Base-by-base conservation (phyloP, 2,329 filamentous ascomycete genomes). In the Claviceps quebecensis region DNA sequence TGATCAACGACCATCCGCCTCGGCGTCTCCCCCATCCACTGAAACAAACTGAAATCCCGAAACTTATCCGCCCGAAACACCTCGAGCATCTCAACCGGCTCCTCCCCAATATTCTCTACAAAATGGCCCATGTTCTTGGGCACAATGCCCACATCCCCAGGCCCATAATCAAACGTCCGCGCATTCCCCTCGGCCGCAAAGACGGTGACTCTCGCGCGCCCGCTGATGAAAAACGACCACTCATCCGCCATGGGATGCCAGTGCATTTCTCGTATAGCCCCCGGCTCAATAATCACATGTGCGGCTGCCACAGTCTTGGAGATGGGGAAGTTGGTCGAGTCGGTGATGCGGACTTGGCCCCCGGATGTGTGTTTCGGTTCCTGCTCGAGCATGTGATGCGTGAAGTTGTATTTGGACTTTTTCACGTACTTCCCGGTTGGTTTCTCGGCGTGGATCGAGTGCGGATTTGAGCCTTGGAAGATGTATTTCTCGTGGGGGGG, bases 221-320 rank as follows among this genome's bases (percentile, higher is more conserved):
- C 86, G 26, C 69, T 68, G 62, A 90, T 78, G 70, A 90, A 88
- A 66, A 86, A 90, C 6, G 80, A 85, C 85, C 85, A 90, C 64
- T 89, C 85, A 60, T 89, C 86, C 13, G 84, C 84, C 45, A 79
- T 81, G 0, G 84, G 84, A 61, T 90, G 86, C 86, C 86, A 90
- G 69, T 90, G 86, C 74, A 90, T 87, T 68, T 88, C 85, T 9
- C 85, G 77, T 62, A 89, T 71, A 0, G 82, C 83, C 14, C 83
- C 83, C 0, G 85, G 84, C 56, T 84, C 71, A 54, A 90, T 85
- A 39, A 77, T 76, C 17, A 86, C 76, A 59, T 88, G 76, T 1
- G 84, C 86, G 0, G 85, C 84, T 0, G 85, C 83, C 19, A 89
- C 76, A 0, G 81, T 85, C 64, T 78, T 81, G 45, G 84, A 86